These are phyloP conservation scores for Plasmodium relictum DNA, from an alignment of 169 alveolate genomes.

Conservation along the genomic window DNA sequence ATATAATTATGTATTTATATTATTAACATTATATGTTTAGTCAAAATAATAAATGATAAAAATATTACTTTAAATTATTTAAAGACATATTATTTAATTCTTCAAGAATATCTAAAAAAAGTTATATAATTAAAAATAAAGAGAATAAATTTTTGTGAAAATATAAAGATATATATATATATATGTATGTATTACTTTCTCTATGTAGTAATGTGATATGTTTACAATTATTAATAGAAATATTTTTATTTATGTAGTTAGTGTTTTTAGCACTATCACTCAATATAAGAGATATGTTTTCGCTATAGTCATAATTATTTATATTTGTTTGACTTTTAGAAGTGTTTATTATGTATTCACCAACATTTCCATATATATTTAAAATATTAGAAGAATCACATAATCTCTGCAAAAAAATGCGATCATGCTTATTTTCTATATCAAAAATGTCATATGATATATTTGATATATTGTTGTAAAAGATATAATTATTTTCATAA, in stretches of 20 bases:
- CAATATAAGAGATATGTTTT: conserved; percentile 20
- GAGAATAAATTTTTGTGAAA: not conserved
- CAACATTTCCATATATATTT: conserved; percentile 55
- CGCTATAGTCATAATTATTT: not conserved
- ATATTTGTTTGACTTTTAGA: not conserved
- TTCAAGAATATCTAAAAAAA: conserved; percentile 39
- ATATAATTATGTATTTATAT: not conserved
- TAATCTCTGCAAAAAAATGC: conserved; percentile 25
- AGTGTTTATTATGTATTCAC: conserved; percentile 46
- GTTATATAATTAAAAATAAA: not conserved
- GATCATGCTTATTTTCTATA: conserved; percentile 39
- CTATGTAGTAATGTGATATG: conserved; percentile 32
- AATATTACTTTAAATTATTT: conserved; percentile 37
- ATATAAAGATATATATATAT: not conserved
- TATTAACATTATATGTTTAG: not conserved
- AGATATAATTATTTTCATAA: conserved; percentile 30
- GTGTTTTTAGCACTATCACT: conserved; percentile 37
- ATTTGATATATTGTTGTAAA: conserved; percentile 22
- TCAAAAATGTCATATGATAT: conserved; percentile 37
- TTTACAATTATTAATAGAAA: conserved; percentile 10
- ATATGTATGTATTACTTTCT: conserved; percentile 17
- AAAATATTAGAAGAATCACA: conserved; percentile 20
- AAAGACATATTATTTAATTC: conserved; percentile 56
- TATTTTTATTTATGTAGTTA: conserved; percentile 22
- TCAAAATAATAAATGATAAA: not conserved